These are phyloP conservation scores for Alternaria gaisen DNA, from an alignment of 2,329 filamentous ascomycete genomes.

Conservation along the genomic window DNA sequence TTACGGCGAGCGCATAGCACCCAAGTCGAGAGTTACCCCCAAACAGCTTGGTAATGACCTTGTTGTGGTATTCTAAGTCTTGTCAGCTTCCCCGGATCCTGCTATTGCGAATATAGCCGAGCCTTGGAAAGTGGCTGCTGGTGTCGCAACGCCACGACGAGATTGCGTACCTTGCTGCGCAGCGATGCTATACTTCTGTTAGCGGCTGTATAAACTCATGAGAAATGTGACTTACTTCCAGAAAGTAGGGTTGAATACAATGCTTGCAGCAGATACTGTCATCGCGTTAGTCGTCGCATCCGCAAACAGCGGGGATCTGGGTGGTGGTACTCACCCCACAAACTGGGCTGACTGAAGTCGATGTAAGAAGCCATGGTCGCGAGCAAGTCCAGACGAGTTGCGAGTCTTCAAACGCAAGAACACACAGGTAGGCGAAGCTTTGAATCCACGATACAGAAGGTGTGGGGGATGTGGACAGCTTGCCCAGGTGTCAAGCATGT, in stretches of 20 bases:
- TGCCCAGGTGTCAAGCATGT: conserved; percentile 33
- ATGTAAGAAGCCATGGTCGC: conserved; percentile 42
- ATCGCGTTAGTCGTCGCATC: conserved; percentile 10
- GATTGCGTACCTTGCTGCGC: conserved; percentile 75
- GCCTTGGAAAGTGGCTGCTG: neutral
- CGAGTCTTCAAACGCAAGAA: neutral
- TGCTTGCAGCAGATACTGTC: conserved; percentile 79
- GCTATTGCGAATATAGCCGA: neutral
- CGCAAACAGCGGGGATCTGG: neutral
- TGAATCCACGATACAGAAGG: conserved; percentile 12
- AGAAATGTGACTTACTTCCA: conserved; percentile 78
- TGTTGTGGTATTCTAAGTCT: conserved; percentile 83
- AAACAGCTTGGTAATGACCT: conserved; percentile 86
- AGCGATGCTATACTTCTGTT: conserved; percentile 68
- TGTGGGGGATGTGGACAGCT: conserved; percentile 35
- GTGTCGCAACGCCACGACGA: neutral
- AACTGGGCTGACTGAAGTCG: conserved; percentile 57
- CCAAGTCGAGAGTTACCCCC: conserved; percentile 78
- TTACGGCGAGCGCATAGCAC: conserved; percentile 87
- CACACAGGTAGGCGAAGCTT: neutral
- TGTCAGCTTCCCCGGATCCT: conserved; percentile 10
- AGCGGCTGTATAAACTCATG: neutral
- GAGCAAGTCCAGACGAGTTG: neutral
- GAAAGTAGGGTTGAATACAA: conserved; percentile 97
- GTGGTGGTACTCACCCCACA: conserved; percentile 55